phyloP scores from a whole-genome alignment of 768 basidiomycete species.

The Psilocybe azurescens region DNA sequence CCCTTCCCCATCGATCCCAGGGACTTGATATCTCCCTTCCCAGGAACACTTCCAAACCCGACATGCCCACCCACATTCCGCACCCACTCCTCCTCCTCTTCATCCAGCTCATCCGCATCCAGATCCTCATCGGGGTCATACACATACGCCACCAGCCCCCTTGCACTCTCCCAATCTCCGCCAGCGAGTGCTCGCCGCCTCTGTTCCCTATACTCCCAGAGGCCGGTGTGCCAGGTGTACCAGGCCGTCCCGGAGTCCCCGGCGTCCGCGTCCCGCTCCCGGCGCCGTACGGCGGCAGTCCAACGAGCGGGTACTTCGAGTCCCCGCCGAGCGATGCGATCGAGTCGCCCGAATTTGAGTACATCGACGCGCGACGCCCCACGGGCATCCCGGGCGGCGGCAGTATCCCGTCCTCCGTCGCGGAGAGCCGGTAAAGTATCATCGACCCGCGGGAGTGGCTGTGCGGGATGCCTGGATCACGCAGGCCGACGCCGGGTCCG shows the following conservation, averaged over 20 bases:
- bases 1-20: background rate
- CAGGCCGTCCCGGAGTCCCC: conserved; percentile 5
- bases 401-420: conserved; percentile 13
- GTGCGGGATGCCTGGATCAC: background rate
- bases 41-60: background rate
- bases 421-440: conserved; percentile 35
- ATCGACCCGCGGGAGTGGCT: conserved; percentile 32
- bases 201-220: conserved; percentile 13
- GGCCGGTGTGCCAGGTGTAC: conserved; percentile 14
- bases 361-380: conserved; percentile 25
- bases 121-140: conserved; percentile 54
- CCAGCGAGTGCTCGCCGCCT: conserved; percentile 7
- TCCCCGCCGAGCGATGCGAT: conserved; percentile 32
- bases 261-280: conserved; percentile 4
- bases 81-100: conserved; percentile 21
- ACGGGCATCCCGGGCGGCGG: conserved; percentile 7
- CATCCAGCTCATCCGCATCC: conserved; percentile 25
- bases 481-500: background rate
- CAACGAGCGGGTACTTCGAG: conserved; percentile 34
- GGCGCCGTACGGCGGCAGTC: background rate
- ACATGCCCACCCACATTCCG: conserved; percentile 11
- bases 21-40: background rate
- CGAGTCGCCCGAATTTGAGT: conserved; percentile 34
- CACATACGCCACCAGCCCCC: conserved; percentile 63
- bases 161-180: conserved; percentile 18